A percentile compares a stretch with the other conserved stretches of the same genome.
Evolutionary conservation across 1,139 yeast genomes (phyloP).

Genomic region (Candida mesenterica): DNA sequence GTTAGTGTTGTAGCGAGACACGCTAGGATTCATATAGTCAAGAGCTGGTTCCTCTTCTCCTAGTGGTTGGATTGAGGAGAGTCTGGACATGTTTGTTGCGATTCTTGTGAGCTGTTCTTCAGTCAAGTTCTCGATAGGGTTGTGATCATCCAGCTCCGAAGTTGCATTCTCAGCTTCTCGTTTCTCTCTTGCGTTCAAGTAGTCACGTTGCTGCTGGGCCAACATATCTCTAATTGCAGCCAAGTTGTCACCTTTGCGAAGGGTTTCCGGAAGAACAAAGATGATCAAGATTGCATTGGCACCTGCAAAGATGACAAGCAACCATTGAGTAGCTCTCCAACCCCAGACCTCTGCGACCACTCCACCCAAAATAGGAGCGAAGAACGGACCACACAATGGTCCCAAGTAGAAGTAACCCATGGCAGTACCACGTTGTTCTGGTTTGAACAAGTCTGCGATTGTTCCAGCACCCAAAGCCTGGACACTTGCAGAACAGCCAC

Average conservation of each 20-base stretch:
- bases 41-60: constrained; percentile 29
- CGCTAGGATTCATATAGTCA: constrained; percentile 40
- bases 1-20: constrained; percentile 37
- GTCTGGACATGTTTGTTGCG: constrained; percentile 18
- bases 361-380: constrained; percentile 84
- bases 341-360: constrained; percentile 70
- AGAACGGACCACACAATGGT: constrained; percentile 75
- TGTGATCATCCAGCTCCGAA: constrained; percentile 4
- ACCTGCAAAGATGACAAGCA: constrained; percentile 67
- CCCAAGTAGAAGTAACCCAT: constrained; percentile 83
- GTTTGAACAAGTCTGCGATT: constrained; percentile 67
- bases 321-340: constrained; percentile 92
- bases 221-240: constrained; percentile 46
- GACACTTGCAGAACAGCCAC: constrained; percentile 82
- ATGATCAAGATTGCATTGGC: constrained; percentile 48
- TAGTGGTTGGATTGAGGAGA: constrained; percentile 10
- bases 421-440: constrained; percentile 72
- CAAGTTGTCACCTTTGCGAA: constrained; percentile 53
- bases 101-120: constrained; percentile 19
- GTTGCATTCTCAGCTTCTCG: constrained; percentile 13
- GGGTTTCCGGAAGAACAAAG: constrained; percentile 73
- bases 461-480: constrained; percentile 93
- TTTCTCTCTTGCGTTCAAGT: constrained; percentile 13
- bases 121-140: constrained; percentile 6
- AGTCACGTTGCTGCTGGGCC: constrained; percentile 8